Conservation (phyloP, 306 rosid genomes). For the Ochetophila trinervis region DNA sequence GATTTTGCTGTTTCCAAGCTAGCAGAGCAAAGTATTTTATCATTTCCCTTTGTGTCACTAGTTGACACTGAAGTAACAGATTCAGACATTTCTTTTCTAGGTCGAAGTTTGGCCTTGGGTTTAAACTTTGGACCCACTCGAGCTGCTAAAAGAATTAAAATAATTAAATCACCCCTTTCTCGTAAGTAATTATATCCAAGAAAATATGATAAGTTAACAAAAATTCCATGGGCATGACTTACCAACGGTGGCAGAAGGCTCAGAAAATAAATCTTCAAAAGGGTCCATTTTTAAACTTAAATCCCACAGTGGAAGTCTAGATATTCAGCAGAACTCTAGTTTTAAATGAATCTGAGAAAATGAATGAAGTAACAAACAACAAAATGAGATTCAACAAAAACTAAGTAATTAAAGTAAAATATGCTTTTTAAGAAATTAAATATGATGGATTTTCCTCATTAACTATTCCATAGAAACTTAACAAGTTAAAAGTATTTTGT, state of each 20-base stretch:
- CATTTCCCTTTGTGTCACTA: constrained; percentile 33
- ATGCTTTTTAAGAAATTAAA: too few species aligned
- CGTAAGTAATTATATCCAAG: background rate
- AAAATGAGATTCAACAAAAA: background rate
- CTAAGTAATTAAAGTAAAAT: background rate
- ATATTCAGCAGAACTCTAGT: background rate
- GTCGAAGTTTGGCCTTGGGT: constrained; percentile 56
- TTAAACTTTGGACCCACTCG: constrained; percentile 45
- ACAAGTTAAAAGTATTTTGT: too few species aligned
- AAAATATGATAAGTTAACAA: background rate
- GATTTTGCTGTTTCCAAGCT: constrained; percentile 1
- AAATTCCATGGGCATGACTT: constrained; percentile 16
- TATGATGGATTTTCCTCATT: too few species aligned
- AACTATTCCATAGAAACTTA: too few species aligned
- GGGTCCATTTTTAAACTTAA: constrained; percentile 43
- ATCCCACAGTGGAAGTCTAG: constrained; percentile 7
- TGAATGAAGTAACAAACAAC: background rate
- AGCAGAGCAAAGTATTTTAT: constrained; percentile 19
- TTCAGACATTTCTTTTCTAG: constrained; percentile 35
- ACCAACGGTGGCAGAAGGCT: constrained; percentile 36
- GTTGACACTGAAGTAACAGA: constrained; percentile 20
- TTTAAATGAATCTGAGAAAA: background rate
- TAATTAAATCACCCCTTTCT: background rate
- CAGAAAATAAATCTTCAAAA: constrained; percentile 53
- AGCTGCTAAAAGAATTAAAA: constrained; percentile 31